Conservation (phyloP, 2,329 filamentous ascomycete genomes). For the Penicillium psychrosexuale region DNA sequence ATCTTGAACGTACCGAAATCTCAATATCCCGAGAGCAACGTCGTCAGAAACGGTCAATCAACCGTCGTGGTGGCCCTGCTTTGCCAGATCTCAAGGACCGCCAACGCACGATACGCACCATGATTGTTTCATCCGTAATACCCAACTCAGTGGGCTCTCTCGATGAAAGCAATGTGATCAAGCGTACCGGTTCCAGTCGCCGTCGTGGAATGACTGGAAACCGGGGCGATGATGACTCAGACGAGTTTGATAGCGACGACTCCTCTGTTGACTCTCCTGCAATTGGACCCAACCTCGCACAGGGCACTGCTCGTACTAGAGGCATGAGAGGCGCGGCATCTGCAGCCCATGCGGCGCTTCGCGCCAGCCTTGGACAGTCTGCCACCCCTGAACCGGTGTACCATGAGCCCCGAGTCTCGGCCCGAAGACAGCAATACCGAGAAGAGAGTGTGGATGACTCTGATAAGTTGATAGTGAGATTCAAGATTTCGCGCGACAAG, state of each 20-base stretch:
- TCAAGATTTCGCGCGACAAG: constrained; percentile 70
- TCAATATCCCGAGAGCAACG: constrained; percentile 92
- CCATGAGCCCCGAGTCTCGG: constrained; percentile 69
- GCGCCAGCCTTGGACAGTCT: constrained; percentile 69
- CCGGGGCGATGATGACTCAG: constrained; percentile 67
- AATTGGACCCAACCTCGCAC: constrained; percentile 61
- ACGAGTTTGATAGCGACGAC: constrained; percentile 89
- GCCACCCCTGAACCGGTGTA: constrained; percentile 78
- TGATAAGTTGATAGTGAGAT: constrained; percentile 66
- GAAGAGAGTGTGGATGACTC: constrained; percentile 77
- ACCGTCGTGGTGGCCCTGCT: constrained; percentile 84
- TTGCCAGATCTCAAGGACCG: constrained; percentile 95
- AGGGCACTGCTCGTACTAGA: constrained; percentile 78
- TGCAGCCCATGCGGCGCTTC: constrained; percentile 81
- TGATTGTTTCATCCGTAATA: constrained; percentile 87
- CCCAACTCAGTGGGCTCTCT: constrained; percentile 77
- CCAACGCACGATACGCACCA: constrained; percentile 85
- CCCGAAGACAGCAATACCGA: constrained; percentile 62
- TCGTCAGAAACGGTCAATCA: constrained; percentile 91
- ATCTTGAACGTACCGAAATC: constrained; percentile 84
- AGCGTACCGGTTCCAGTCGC: constrained; percentile 64
- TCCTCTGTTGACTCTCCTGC: constrained; percentile 83
- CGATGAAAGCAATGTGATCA: constrained; percentile 84
- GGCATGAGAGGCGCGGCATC: constrained; percentile 86
- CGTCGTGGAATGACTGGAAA: constrained; percentile 59